phyloP scores from a whole-genome alignment of 176 grass and related monocot genomes.

The Oryza glumipatula region DNA sequence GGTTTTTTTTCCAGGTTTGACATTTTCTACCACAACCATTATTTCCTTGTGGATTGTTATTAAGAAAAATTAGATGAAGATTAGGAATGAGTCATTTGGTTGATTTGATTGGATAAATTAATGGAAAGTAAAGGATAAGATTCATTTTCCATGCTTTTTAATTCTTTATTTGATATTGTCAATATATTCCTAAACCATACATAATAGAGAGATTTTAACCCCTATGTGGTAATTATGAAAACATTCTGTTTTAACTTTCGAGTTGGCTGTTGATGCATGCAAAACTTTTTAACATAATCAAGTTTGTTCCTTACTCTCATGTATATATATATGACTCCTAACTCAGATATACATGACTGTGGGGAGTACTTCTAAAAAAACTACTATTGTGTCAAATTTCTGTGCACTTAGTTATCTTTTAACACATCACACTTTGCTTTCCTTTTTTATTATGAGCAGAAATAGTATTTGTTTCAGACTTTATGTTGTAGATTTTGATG shows the following conservation, averaged over 20 bases:
- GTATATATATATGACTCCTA: too few species aligned
- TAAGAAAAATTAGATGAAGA: not conserved
- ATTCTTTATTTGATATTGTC: not conserved
- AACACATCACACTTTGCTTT: not conserved
- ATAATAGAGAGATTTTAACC: not conserved
- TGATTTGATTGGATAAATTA: constrained; percentile 9
- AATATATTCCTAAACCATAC: not conserved
- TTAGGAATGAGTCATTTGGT: not conserved
- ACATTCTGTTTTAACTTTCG: not conserved
- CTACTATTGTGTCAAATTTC: not conserved
- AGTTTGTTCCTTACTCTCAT: too few species aligned
- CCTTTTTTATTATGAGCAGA: not conserved
- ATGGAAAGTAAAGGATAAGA: not conserved
- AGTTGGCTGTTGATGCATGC: not conserved
- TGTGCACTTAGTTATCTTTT: too few species aligned
- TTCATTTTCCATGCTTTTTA: not conserved
- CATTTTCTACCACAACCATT: not conserved
- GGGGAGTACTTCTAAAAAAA: too few species aligned
- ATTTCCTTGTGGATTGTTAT: not conserved
- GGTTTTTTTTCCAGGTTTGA: constrained; percentile 5
- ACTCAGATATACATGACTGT: too few species aligned
- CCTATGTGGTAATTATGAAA: not conserved
- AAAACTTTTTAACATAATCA: not conserved
- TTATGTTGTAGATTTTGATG: constrained; percentile 12
- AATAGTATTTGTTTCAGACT: not conserved